These are phyloP conservation scores for Panaeolus papilionaceus DNA, from an alignment of 768 basidiomycete species.

Conservation along the genomic window DNA sequence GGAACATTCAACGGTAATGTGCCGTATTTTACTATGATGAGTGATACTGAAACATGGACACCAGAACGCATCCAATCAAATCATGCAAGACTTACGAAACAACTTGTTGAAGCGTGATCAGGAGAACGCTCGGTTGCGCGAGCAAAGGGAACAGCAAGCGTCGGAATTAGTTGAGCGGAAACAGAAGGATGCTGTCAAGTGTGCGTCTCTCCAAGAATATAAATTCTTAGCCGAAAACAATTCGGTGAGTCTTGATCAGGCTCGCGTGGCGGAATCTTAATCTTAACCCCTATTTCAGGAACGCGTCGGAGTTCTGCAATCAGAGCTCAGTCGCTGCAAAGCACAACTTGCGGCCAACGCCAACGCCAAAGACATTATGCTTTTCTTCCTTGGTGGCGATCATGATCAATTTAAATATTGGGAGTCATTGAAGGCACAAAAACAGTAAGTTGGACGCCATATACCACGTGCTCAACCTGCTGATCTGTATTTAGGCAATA, in stretches of 20 bases:
- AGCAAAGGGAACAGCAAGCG: slow-evolving; percentile 69
- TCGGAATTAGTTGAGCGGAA: slow-evolving; percentile 75
- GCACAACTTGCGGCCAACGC: slow-evolving; percentile 77
- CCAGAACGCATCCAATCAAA: slow-evolving; percentile 42
- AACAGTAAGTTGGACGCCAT: slow-evolving; percentile 51
- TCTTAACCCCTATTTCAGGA: slow-evolving; percentile 50
- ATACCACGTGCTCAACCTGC: slow-evolving; percentile 17
- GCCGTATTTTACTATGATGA: slow-evolving; percentile 16
- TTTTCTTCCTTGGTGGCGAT: slow-evolving; percentile 67
- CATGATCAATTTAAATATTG: slow-evolving; percentile 59
- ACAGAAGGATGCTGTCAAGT: slow-evolving; percentile 64
- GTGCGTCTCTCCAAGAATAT: slow-evolving; percentile 66
- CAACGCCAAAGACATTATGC: slow-evolving; percentile 74
- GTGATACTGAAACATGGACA: background rate
- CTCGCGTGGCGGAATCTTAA: slow-evolving; percentile 16
- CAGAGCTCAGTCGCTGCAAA: slow-evolving; percentile 77
- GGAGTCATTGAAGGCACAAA: slow-evolving; percentile 55
- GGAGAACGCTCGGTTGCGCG: slow-evolving; percentile 72
- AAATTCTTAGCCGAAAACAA: slow-evolving; percentile 70
- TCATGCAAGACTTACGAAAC: slow-evolving; percentile 66
- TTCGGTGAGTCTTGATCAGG: slow-evolving; percentile 42
- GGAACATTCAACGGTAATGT: slow-evolving; percentile 49
- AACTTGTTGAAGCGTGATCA: slow-evolving; percentile 67
- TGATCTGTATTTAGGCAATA: slow-evolving; percentile 49
- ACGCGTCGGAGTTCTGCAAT: slow-evolving; percentile 71